Conservation (phyloP, 2,329 filamentous ascomycete genomes). For the Huntiella abstrusa region DNA sequence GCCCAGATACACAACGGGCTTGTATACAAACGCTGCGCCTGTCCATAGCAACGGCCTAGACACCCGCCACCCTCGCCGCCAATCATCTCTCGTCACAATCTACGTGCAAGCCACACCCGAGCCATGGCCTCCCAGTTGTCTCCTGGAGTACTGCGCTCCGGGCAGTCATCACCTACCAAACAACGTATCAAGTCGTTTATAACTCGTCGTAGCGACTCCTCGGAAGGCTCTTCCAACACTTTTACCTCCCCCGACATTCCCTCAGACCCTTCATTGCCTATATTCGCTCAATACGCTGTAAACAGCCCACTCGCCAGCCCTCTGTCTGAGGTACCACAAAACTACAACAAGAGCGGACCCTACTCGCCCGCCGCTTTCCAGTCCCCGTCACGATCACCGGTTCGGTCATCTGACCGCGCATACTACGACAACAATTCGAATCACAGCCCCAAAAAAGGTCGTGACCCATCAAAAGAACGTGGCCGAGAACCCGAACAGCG, state of each 20-base stretch:
- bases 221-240: conserved; percentile 5
- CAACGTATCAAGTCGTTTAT: conserved; percentile 10
- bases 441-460: not conserved
- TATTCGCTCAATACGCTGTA: conserved; percentile 9
- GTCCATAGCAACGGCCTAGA: no score
- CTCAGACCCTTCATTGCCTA: conserved; percentile 6
- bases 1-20: no score
- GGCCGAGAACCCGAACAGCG: conserved; percentile 20
- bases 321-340: conserved; percentile 7
- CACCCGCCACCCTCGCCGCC: no score
- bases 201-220: conserved; percentile 9
- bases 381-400: conserved; percentile 7
- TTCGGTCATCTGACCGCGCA: conserved; percentile 5
- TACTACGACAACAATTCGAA: not conserved
- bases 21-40: no score
- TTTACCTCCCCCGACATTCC: conserved; percentile 6
- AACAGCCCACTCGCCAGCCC: conserved; percentile 1
- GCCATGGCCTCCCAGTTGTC: conserved; percentile 10
- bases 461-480: conserved; percentile 9
- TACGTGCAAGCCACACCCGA: not conserved
- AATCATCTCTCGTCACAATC: no score
- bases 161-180: conserved; percentile 6
- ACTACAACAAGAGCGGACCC: not conserved
- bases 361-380: not conserved
- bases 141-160: conserved; percentile 8